Conservation (phyloP, 2,329 filamentous ascomycete genomes). For the Scopulariopsis brevicaulis region DNA sequence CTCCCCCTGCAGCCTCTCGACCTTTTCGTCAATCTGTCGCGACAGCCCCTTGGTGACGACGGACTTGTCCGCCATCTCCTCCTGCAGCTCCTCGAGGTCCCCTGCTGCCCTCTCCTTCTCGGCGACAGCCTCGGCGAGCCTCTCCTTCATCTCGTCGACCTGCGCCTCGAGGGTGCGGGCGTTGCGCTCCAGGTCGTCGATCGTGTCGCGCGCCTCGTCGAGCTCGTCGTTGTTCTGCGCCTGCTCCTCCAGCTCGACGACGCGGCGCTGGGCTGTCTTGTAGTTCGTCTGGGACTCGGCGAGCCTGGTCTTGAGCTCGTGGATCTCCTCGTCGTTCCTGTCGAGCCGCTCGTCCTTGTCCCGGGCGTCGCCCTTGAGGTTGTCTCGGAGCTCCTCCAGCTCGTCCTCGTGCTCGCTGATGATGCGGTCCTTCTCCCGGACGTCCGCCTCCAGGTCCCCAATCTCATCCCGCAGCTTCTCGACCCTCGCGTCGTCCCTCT, state of each 20-base stretch:
- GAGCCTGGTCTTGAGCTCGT: conserved; percentile 35
- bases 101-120: conserved; percentile 46
- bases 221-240: conserved; percentile 31
- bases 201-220: conserved; percentile 44
- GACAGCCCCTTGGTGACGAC: conserved; percentile 64
- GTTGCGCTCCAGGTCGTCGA: conserved; percentile 44
- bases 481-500: conserved; percentile 44
- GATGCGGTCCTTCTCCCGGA: conserved; percentile 63
- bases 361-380: conserved; percentile 27
- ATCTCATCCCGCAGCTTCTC: conserved; percentile 64
- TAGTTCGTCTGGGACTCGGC: conserved; percentile 44
- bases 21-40: conserved; percentile 63
- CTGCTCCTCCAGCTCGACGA: conserved; percentile 45
- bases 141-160: conserved; percentile 40
- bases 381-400: conserved; percentile 52
- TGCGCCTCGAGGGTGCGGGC: conserved; percentile 42
- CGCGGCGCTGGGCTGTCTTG: conserved; percentile 39
- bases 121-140: conserved; percentile 37
- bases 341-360: conserved; percentile 45
- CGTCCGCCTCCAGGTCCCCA: conserved; percentile 61
- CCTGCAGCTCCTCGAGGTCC: conserved; percentile 56
- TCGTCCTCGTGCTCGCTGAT: conserved; percentile 68
- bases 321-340: conserved; percentile 37
- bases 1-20: conserved; percentile 54
- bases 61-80: conserved; percentile 71